Base-by-base conservation (phyloP, 2,329 filamentous ascomycete genomes). In the Helicocarpus griseus region DNA sequence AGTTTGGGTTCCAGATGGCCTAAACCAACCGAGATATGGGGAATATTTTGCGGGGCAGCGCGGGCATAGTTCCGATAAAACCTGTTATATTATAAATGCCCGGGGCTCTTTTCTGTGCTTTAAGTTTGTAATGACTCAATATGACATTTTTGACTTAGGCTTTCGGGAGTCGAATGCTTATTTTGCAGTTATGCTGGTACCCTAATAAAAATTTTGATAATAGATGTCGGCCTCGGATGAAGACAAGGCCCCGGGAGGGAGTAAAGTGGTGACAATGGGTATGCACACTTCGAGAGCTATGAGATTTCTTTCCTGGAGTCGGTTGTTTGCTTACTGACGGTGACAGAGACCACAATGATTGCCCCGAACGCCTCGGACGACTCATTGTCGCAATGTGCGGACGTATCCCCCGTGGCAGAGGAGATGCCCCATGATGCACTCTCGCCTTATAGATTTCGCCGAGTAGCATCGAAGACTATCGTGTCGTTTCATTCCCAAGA, bases 381-480 rank as follows among this genome's bases (percentile, higher is more conserved):
- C 26, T 49, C 48, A 5, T 19, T 49, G n/a, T 31, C 48, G 17
- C 19, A 31, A 14, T 41, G 24, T 17, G 46, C 24, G 7, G n/a
- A 26, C 19, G 22, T 31, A n/a, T 36, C 24, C 43, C 31, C 28
- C 21, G 21, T 35, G 17, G 13, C 38, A 36, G n/a, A 14, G 5
- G 33, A 19, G 11, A 13, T 21, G 11, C 26, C 22, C 13, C 13
- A 29, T 17, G 19, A 28, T 47, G 49, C 22, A 11, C 31, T 31
- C 19, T 50, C 53, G 4, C 5, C 28, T 19, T 59, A 60, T 52
- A 60, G 61, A 48, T 65, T 67, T 39, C 63, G 63, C n/a, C 59
- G 54, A n/a, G 56, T 67, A 26, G 62, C 63, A 14, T 68, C 66
- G 8, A 69, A 68, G 52, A 68, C 63, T 4, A 54, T 69, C 14